These are phyloP conservation scores for Penicillium egyptiacum DNA, from an alignment of 495 filamentous ascomycete genomes.

Conservation along the genomic window DNA sequence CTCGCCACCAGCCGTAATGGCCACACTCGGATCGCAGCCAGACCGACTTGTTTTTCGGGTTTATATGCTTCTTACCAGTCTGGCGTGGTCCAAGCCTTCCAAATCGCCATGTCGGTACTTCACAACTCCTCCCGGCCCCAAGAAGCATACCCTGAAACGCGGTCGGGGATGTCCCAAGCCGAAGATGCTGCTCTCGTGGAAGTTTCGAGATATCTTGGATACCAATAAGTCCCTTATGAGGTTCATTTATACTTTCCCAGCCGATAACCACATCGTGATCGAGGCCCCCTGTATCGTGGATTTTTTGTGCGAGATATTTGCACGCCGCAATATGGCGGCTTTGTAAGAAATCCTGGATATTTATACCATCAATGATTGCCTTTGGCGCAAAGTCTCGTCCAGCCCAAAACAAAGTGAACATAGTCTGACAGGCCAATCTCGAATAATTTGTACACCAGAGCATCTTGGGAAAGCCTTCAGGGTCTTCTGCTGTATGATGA, in stretches of 20 bases:
- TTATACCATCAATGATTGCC: slow-evolving; percentile 88
- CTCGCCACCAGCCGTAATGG: slow-evolving; percentile 86
- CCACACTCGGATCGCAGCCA: slow-evolving; percentile 87
- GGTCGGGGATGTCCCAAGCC: slow-evolving; percentile 90
- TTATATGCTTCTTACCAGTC: slow-evolving; percentile 78
- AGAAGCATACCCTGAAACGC: slow-evolving; percentile 91
- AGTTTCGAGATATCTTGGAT: slow-evolving; percentile 78
- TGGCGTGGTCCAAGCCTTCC: slow-evolving; percentile 89
- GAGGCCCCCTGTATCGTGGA: slow-evolving; percentile 87
- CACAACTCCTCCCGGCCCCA: slow-evolving; percentile 83
- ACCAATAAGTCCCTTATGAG: slow-evolving; percentile 85
- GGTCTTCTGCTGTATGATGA: slow-evolving; percentile 89
- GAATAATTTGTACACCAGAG: slow-evolving; percentile 98
- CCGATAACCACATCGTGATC: slow-evolving; percentile 90
- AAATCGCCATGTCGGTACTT: slow-evolving; percentile 89
- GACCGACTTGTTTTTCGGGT: slow-evolving; percentile 78
- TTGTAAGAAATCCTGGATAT: slow-evolving; percentile 95
- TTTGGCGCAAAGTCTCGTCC: slow-evolving; percentile 92
- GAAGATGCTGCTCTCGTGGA: slow-evolving; percentile 83
- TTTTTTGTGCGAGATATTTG: slow-evolving; percentile 74
- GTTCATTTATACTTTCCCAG: slow-evolving; percentile 95
- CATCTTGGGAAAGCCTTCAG: slow-evolving; percentile 92
- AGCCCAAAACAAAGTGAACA: slow-evolving; percentile 93
- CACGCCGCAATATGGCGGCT: slow-evolving; percentile 79
- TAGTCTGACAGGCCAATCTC: slow-evolving; percentile 79